Conservation (phyloP, 2,329 filamentous ascomycete species). For the Trichoderma brevicompactum region DNA sequence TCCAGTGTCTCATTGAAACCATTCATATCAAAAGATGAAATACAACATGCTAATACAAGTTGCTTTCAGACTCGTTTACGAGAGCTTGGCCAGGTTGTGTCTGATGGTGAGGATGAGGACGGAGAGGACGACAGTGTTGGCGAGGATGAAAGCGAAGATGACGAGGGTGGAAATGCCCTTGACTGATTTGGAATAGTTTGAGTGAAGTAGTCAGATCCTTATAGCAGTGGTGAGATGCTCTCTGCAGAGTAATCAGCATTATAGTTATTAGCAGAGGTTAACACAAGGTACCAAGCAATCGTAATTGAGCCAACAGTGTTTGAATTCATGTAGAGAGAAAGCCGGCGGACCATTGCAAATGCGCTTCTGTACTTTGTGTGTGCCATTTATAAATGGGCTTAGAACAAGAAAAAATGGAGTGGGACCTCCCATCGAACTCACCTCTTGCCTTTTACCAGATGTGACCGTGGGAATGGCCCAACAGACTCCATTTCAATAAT, state of each 20-base stretch:
- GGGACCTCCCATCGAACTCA: slow-evolving; percentile 74
- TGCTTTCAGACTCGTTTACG: slow-evolving; percentile 59
- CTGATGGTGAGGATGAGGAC: slow-evolving; percentile 74
- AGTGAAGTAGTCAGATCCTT: neutral
- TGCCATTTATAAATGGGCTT: neutral
- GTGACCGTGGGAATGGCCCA: slow-evolving; percentile 68
- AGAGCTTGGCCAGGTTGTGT: slow-evolving; percentile 70
- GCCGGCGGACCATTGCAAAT: no score
- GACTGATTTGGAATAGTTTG: neutral
- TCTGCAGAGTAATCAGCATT: neutral
- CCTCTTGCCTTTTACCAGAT: slow-evolving; percentile 83
- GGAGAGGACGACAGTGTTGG: slow-evolving; percentile 56
- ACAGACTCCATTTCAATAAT: slow-evolving; percentile 56
- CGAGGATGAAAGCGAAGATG: slow-evolving; percentile 23
- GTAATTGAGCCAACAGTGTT: neutral
- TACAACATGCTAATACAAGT: neutral
- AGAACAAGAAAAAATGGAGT: slow-evolving; percentile 52
- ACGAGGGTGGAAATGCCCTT: slow-evolving; percentile 37
- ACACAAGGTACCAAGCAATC: neutral
- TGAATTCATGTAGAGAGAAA: neutral
- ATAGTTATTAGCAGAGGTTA: neutral
- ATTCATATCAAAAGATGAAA: neutral
- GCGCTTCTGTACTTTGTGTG: no score
- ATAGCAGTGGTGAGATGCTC: neutral
- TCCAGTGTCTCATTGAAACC: neutral